phyloP scores from a whole-genome alignment of 495 filamentous ascomycete species.

The Cercophora scortea region DNA sequence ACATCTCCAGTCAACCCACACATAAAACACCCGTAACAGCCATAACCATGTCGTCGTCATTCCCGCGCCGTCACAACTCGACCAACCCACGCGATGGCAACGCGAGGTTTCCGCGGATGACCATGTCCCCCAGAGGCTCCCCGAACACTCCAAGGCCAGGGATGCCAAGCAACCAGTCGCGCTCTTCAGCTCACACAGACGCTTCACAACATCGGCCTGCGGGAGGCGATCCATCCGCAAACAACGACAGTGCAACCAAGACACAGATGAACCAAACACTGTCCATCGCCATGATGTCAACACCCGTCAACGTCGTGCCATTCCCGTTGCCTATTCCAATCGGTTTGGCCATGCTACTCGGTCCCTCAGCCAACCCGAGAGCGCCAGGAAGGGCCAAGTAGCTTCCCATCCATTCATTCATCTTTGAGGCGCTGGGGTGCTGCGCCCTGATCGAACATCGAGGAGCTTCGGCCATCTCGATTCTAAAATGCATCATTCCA shows the following conservation, averaged over 20 bases:
- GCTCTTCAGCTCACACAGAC: not conserved
- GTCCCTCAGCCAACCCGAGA: not conserved
- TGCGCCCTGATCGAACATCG: too few species aligned
- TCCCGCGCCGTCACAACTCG: constrained; percentile 9
- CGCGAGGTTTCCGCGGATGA: constrained; percentile 9
- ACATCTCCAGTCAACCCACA: too few species aligned
- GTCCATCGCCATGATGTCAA: constrained; percentile 17
- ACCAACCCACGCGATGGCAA: constrained; percentile 17
- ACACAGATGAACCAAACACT: constrained; percentile 19
- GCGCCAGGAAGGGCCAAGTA: not conserved
- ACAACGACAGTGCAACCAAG: constrained; percentile 14
- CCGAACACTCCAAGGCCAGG: not conserved
- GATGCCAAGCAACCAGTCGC: not conserved
- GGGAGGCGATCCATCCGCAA: not conserved
- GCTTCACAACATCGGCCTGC: not conserved
- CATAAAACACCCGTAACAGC: too few species aligned
- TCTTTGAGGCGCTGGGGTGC: too few species aligned
- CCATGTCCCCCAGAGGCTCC: not conserved
- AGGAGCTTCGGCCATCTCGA: not conserved
- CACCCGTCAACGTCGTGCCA: constrained; percentile 14
- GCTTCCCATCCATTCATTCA: too few species aligned
- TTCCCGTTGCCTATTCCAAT: constrained; percentile 18
- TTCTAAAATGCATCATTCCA: not conserved
- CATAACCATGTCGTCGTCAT: constrained; percentile 11
- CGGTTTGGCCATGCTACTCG: constrained; percentile 12